Conservation (phyloP, 805 yeast genomes). For the Metschnikowia continentalis region DNA sequence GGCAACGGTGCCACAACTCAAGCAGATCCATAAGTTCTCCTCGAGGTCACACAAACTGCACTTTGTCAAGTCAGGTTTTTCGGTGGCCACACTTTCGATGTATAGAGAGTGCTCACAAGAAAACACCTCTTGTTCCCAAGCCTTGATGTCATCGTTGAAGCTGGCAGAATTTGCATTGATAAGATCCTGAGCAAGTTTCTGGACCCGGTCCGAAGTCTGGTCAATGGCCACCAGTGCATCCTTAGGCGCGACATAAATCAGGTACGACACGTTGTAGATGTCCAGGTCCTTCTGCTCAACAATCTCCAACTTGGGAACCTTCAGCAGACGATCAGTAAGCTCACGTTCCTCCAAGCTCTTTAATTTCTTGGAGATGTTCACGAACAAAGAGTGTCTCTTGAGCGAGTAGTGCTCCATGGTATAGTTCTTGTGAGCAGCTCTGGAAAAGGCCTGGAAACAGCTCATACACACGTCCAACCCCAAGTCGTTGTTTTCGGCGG, state of each 20-base stretch:
- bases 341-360: slow-evolving; percentile 30
- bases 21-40: slow-evolving; percentile 88
- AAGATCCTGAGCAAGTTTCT: slow-evolving; percentile 40
- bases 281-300: slow-evolving; percentile 61
- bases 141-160: slow-evolving; percentile 64
- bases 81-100: slow-evolving; percentile 42
- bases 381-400: slow-evolving; percentile 51
- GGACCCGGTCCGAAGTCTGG: slow-evolving; percentile 20
- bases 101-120: slow-evolving; percentile 74
- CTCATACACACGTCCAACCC: slow-evolving; percentile 75
- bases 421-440: slow-evolving; percentile 42
- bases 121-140: slow-evolving; percentile 87
- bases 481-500: slow-evolving; percentile 43
- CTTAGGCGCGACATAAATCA: slow-evolving; percentile 37
- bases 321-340: slow-evolving; percentile 22
- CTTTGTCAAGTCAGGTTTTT: slow-evolving; percentile 29
- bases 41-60: slow-evolving; percentile 60
- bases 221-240: slow-evolving; percentile 25
- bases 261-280: slow-evolving; percentile 45
- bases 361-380: slow-evolving; percentile 53
- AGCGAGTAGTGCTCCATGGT: slow-evolving; percentile 51
- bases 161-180: slow-evolving; percentile 55
- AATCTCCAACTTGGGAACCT: slow-evolving; percentile 65
- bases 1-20: slow-evolving; percentile 85
- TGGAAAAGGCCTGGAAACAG: slow-evolving; percentile 69